Percentiles rank a stretch among this genome's conserved stretches.
These are phyloP conservation scores for Wickerhamiella dianesei DNA, from an alignment of 805 yeast species.

Conservation along the genomic window DNA sequence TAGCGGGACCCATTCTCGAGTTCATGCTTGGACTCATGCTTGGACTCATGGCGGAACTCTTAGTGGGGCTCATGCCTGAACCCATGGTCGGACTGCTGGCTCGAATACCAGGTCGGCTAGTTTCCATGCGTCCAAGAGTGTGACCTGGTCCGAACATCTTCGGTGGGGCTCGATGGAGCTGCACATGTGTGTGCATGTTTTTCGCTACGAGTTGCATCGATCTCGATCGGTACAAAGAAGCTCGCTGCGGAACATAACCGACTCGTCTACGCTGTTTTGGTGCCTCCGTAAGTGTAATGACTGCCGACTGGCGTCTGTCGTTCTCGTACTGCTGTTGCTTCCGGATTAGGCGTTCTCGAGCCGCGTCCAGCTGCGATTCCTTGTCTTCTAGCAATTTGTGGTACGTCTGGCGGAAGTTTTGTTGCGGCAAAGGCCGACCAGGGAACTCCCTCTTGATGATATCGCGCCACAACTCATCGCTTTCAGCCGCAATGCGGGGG, in stretches of 20 bases:
- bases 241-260: background rate
- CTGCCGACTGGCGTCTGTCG: constrained; percentile 19
- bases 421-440: constrained; percentile 22
- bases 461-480: constrained; percentile 26
- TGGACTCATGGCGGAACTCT: too few relatives aligned
- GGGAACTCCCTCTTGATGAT: constrained; percentile 24
- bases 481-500: constrained; percentile 22
- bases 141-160: background rate
- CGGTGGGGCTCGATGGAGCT: constrained; percentile 4
- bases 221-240: constrained; percentile 10
- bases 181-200: constrained; percentile 7
- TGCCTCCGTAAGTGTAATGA: constrained; percentile 15
- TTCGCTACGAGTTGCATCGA: constrained; percentile 19
- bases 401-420: constrained; percentile 21
- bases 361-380: constrained; percentile 33
- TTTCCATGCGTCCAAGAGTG: background rate
- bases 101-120: background rate
- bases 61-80: too few relatives aligned
- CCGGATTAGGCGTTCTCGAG: constrained; percentile 27
- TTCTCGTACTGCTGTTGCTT: constrained; percentile 20
- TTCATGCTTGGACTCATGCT: too few relatives aligned
- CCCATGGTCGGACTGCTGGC: too few relatives aligned
- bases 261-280: constrained; percentile 3
- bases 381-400: constrained; percentile 24
- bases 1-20: too few relatives aligned